Base-by-base conservation (phyloP, 2,329 filamentous ascomycete genomes). In the Paecilomyces sp. region DNA sequence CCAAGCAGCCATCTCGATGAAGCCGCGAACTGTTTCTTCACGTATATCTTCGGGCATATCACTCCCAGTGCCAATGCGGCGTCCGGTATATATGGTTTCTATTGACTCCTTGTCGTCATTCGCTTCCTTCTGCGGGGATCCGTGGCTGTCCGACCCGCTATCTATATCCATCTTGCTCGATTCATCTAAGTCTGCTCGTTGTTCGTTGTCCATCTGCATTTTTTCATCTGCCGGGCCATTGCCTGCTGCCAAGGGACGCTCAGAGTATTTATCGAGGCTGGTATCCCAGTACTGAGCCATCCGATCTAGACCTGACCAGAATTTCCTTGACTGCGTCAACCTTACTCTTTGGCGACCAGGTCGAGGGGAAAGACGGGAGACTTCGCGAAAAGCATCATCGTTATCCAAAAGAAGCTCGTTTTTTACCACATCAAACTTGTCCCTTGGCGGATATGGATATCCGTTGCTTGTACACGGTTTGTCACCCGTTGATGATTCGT, bases 251-350 rank as follows among this genome's bases (percentile, higher is more conserved):
- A 65, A 67, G 28, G 74, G 69, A 15, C 72, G 70, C 57, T 79
- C 75, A 60, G 78, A 79, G 68, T 85, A 85, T 31, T 85, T 71
- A 64, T 88, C 85, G 55, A 81, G 67, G 60, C 80, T 84, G 47
- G 76, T 77, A 66, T 88, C 85, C 85, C 85, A 88, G 66, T 85
- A 87, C 63, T 84, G 82, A 15, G 82, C 77, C 78, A 87, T 78
- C 36, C 79, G 80, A 63, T 86, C 82, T 57, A 88, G 74, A 2
- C 78, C 80, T 57, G 80, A 77, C 80, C 82, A 88, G 70, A 88
- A 87, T 59, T 83, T 85, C 57, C 85, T 77, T 60, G 83, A 79
- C 63, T 85, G 81, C 0, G 81, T 79, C 53, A 87, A 66, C 15
- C 81, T 77, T 4, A 83, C 75, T 18, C 79, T 77, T 58, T 76